Base-by-base conservation (phyloP, 148 eudicot genomes). In the Dianthus caryophyllus region DNA sequence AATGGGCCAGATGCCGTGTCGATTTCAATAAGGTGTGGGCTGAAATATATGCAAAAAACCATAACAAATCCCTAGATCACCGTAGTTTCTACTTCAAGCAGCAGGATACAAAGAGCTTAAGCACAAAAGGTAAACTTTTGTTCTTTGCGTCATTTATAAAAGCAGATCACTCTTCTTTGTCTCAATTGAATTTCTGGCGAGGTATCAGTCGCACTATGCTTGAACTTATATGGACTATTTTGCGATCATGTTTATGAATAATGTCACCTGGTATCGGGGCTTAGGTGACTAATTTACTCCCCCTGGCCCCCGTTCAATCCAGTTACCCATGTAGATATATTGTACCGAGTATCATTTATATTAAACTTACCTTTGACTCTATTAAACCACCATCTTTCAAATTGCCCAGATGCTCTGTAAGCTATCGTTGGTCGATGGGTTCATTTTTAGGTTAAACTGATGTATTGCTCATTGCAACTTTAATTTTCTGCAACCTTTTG, bases 21-120 rank as follows among this genome's bases (percentile, higher is more conserved):
- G 96, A 93, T 78, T 87, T 84, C 75, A 87, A 86, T 66, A 86
- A 87, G 79, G 91, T 87, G 47, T 93, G 98, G 98, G 89, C 83
- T 66, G 95, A 83, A 44, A 86, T 87, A 56, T 89, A 89, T 81
- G 80, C 95, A 21, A 87, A 89, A 80, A 89, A 89, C 75, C 86
- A 93, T 78, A 91, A 89, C 58, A 89, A 89, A 69, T 93, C 98
- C 64, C 91, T 93, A 72, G 96, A 93, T 77, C 96, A 93, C 59
- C 84, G 95, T 26, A 89, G 96, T 83, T 89, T 93, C 73, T 93
- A 93, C 76, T 93, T 93, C 73, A 93, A 93, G 80, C 98, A 89
- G 82, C 94, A 93, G 70, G 98, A 93, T 68, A 72, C 86, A 12
- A 93, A 87, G 79, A 87, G 79, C 89, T 84, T 89, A 86, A 89